These are phyloP conservation scores for Ramaria sp. DNA, from an alignment of 768 basidiomycete genomes.

Conservation along the genomic window DNA sequence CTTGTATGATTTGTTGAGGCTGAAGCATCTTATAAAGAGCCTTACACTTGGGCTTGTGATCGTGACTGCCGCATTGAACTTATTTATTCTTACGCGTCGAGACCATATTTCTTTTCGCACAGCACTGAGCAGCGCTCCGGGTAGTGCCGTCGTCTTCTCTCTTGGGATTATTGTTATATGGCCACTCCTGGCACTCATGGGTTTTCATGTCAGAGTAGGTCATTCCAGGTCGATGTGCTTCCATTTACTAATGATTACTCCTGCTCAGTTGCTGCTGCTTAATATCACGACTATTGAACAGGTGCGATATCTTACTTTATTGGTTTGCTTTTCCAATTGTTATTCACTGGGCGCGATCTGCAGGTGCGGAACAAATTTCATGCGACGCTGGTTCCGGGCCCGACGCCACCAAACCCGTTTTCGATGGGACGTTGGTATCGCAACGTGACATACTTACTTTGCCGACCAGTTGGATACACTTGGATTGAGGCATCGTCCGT, in stretches of 20 bases:
- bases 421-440: slow-evolving; percentile 65
- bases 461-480: slow-evolving; percentile 68
- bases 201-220: slow-evolving; percentile 79
- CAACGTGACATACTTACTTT: slow-evolving; percentile 69
- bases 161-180: slow-evolving; percentile 66
- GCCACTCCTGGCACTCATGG: slow-evolving; percentile 70
- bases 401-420: slow-evolving; percentile 62
- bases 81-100: slow-evolving; percentile 52
- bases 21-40: slow-evolving; percentile 33
- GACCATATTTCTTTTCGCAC: slow-evolving; percentile 37
- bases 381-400: slow-evolving; percentile 50
- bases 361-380: slow-evolving; percentile 85
- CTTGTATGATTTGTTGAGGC: slow-evolving; percentile 1
- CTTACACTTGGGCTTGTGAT: slow-evolving; percentile 66
- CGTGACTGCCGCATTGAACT: slow-evolving; percentile 72
- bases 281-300: slow-evolving; percentile 97
- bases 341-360: slow-evolving; percentile 10
- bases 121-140: slow-evolving; percentile 42
- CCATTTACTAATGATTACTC: neutral
- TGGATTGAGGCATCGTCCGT: slow-evolving; percentile 59
- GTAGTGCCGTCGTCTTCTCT: slow-evolving; percentile 73
- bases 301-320: slow-evolving; percentile 31
- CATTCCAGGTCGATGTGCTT: neutral
- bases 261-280: slow-evolving; percentile 55
- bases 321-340: slow-evolving; percentile 5